Evolutionary conservation across 768 basidiomycete genomes (phyloP).

Genomic region (Lactarius akahatsu): DNA sequence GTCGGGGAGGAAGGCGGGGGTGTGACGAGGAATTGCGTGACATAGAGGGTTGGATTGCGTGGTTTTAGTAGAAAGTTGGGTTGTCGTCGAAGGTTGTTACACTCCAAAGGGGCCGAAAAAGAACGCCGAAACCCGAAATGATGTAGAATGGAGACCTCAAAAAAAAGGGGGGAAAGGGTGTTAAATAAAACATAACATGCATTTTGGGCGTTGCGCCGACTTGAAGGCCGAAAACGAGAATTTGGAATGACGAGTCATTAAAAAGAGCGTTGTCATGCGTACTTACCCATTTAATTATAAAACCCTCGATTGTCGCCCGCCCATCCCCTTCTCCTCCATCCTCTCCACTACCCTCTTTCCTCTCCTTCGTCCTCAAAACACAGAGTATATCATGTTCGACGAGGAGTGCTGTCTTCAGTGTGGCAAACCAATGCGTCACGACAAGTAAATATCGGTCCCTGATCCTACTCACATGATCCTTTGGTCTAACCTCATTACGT

Average conservation of each 20-base stretch:
- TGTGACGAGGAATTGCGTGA: not conserved
- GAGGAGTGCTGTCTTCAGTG: constrained; percentile 35
- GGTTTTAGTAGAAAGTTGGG: not conserved
- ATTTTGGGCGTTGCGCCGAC: constrained; percentile 19
- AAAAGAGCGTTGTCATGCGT: constrained; percentile 21
- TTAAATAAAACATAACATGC: constrained; percentile 11
- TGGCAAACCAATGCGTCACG: constrained; percentile 30
- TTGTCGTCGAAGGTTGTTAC: no score
- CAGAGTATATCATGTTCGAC: constrained; percentile 30
- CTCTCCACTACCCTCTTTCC: not conserved
- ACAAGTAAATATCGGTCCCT: constrained; percentile 25
- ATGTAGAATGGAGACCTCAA: constrained; percentile 3
- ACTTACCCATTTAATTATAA: constrained; percentile 17
- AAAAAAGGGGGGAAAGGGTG: not conserved
- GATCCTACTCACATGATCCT: constrained; percentile 23
- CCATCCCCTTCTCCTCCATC: not conserved
- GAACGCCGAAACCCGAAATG: not conserved
- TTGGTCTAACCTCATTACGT: constrained; percentile 27
- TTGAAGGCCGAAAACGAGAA: not conserved
- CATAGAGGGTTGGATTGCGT: not conserved
- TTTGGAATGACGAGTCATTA: constrained; percentile 22
- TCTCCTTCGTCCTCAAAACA: not conserved
- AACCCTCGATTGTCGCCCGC: constrained; percentile 13
- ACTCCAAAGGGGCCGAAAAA: not conserved
- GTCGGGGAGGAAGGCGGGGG: not conserved